These are phyloP conservation scores for Cymbopogon flexuosus DNA, from an alignment of 202 grass and related monocot species.

Conservation along the genomic window DNA sequence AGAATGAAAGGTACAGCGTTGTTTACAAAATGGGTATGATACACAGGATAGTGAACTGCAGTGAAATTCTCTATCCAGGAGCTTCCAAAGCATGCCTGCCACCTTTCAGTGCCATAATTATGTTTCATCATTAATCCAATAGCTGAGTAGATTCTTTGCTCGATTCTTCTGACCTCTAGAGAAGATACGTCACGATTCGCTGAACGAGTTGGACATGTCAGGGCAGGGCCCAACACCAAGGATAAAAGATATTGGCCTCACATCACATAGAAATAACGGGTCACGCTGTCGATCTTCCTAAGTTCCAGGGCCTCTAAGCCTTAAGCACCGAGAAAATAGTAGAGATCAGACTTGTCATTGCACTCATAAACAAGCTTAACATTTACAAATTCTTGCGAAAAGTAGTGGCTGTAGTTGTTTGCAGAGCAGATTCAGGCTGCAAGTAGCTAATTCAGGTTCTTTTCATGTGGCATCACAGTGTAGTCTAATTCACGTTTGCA, in stretches of 20 bases:
- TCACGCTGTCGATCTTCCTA: too few relatives aligned
- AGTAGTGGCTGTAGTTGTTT: too few relatives aligned
- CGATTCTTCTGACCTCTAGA: conserved; percentile 16
- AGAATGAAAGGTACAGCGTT: conserved; percentile 15
- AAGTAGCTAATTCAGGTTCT: too few relatives aligned
- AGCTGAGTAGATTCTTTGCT: conserved; percentile 15
- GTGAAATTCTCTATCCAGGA: conserved; percentile 30
- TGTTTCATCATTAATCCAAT: conserved; percentile 24
- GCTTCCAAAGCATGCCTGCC: conserved; percentile 22
- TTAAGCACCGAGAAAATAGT: too few relatives aligned
- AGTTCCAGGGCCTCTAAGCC: too few relatives aligned
- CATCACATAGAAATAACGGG: too few relatives aligned
- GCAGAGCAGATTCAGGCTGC: too few relatives aligned
- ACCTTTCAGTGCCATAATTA: conserved; percentile 7
- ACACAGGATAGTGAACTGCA: conserved; percentile 4
- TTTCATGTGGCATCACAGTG: too few relatives aligned
- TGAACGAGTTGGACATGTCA: neutral
- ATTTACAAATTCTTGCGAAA: too few relatives aligned
- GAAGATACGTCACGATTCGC: conserved; percentile 25
- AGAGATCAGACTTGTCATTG: too few relatives aligned
- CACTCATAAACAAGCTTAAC: too few relatives aligned
- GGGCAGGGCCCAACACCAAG: neutral
- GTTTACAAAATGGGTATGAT: neutral
- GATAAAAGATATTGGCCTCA: neutral
- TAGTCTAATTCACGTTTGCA: too few relatives aligned